Evolutionary conservation across 2,329 filamentous ascomycete genomes (phyloP), one percentile per base, ranked within the genome.

Genomic region (Raffaelea albimanens): DNA sequence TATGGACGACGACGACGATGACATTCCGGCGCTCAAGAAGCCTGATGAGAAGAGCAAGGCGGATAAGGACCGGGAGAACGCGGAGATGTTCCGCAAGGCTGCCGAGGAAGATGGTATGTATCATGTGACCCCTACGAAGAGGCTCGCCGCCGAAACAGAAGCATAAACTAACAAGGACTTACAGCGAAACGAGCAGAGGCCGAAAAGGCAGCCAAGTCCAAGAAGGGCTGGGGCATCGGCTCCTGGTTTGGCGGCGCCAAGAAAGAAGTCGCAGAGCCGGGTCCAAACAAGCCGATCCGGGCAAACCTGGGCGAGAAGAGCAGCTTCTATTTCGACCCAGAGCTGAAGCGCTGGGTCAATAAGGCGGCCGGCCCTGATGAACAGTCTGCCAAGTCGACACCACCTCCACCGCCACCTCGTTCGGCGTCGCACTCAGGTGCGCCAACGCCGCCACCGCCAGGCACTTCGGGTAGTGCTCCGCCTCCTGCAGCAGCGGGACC

Each of bases 331-430:
- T 98, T 93, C 59, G 93, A 98, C 60, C 85, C 89, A 2, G 87
- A 96, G n/a, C 76, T 95, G 45, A 94, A 95, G 71, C 89, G 93
- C 62, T 98, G 94, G 94, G 75, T 98, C 62, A 97, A 98, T 71
- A 96, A 96, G 72, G 96, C 95, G 62, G 80, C 80, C 11, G 83
- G 83, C 13, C 76, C 78, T 8, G 82, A 85, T 47, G 77, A 76
- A 40, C 68, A 68, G 9, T 69, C 75, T 22, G 69, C 76, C 3
- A 76, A 80, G 53, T 70, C 75, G 0, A 86, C 91, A 1, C 90
- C 93, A 1, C 90, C 89, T 4, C 87, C 93, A 2, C 93, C 93
- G 1, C 90, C 89, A 10, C 90, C 90, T 1, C 81, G 76, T 56
- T 75, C 71, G 5, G 67, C 69, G 3, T 69, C 75, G 46, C 70